Conservation (phyloP, 352 stramenopile species). For the Pythium periplocum region DNA sequence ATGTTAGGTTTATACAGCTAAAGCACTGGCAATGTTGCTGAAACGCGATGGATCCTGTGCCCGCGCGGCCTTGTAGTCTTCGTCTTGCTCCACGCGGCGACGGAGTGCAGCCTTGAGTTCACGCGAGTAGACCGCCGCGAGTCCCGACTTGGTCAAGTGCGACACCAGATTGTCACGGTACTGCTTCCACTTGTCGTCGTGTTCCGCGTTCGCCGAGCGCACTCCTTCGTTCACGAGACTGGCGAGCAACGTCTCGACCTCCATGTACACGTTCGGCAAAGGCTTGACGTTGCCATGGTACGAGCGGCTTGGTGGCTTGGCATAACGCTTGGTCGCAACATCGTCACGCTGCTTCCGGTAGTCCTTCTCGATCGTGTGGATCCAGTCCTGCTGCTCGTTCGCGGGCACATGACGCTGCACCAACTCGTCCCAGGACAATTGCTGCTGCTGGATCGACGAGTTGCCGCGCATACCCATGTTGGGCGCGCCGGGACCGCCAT, state of each 20-base stretch:
- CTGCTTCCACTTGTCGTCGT: conserved; percentile 46
- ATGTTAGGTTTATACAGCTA: background rate
- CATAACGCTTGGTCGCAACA: conserved; percentile 22
- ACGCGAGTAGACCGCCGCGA: conserved; percentile 42
- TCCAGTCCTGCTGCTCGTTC: conserved; percentile 56
- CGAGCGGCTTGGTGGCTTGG: conserved; percentile 48
- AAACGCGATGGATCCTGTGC: conserved; percentile 28
- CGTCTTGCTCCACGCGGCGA: conserved; percentile 41
- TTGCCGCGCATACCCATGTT: conserved; percentile 16
- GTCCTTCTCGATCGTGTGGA: conserved; percentile 59
- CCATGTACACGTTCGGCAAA: conserved; percentile 63
- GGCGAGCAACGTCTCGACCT: conserved; percentile 51
- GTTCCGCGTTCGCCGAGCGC: conserved; percentile 48
- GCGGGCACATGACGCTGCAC: conserved; percentile 51
- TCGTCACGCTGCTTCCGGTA: conserved; percentile 31
- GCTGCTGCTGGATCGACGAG: conserved; percentile 26
- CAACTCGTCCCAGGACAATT: conserved; percentile 63
- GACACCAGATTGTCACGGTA: conserved; percentile 48
- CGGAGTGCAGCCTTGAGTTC: conserved; percentile 60
- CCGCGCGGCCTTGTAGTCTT: conserved; percentile 44
- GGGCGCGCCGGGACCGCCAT: conserved; percentile 10
- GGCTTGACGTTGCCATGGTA: conserved; percentile 42
- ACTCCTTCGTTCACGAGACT: conserved; percentile 63
- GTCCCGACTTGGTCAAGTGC: conserved; percentile 40
- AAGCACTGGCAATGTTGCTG: conserved; percentile 46